These are phyloP conservation scores for Aspergillus fumigatus DNA, from an alignment of 2,329 filamentous ascomycete genomes.

Conservation along the genomic window DNA sequence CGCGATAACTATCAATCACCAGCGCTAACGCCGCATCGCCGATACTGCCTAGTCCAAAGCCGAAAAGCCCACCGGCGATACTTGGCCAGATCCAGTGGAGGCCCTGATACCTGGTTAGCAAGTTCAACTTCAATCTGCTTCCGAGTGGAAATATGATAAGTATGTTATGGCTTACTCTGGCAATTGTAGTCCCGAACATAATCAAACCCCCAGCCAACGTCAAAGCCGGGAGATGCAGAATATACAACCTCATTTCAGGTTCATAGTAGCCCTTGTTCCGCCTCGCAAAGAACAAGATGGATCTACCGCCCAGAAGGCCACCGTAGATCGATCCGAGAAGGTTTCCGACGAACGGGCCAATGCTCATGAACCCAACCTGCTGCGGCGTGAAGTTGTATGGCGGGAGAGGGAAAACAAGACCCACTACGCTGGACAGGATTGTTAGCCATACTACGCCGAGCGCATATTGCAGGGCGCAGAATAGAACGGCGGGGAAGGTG, in stretches of 20 bases:
- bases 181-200: conserved; percentile 38
- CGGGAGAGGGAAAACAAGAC: conserved; percentile 33
- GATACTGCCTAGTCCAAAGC: conserved; percentile 38
- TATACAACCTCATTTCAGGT: conserved; percentile 46
- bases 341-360: conserved; percentile 38
- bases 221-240: conserved; percentile 30
- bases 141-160: too few species aligned
- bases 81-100: conserved; percentile 43
- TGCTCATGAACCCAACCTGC: conserved; percentile 30
- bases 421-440: conserved; percentile 25
- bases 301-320: conserved; percentile 37
- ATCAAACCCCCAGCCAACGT: conserved; percentile 41
- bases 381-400: conserved; percentile 30
- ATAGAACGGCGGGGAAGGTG: conserved; percentile 38
- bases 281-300: conserved; percentile 39
- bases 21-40: conserved; percentile 35
- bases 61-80: conserved; percentile 34
- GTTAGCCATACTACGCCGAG: conserved; percentile 35
- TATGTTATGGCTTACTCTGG: conserved; percentile 24
- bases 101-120: conserved; percentile 23
- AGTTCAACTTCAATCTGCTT: not conserved
- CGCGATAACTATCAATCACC: conserved; percentile 36
- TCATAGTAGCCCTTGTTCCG: conserved; percentile 46
- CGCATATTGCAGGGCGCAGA: conserved; percentile 39
- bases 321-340: conserved; percentile 38